phyloP scores from a whole-genome alignment of 257 asterid genomes.

The Solanum chaucha region DNA sequence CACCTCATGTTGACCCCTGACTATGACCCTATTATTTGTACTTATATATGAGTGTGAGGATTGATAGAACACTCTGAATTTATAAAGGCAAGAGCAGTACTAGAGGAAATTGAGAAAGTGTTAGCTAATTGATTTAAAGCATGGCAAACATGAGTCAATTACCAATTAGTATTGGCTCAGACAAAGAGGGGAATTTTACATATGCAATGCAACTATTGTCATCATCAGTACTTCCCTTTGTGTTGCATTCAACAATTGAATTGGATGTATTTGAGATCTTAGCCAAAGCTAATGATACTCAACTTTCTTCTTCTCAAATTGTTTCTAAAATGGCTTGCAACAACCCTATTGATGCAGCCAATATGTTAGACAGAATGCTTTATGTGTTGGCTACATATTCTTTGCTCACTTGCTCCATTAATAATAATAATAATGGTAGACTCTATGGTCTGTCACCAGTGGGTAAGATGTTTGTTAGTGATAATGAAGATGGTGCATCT shows the following conservation, averaged over 20 bases:
- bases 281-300: constrained; percentile 2
- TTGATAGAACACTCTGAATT: too few species aligned
- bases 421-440: too few species aligned
- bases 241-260: constrained; percentile 13
- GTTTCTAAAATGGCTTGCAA: constrained; percentile 5
- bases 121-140: too few species aligned
- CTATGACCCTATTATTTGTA: too few species aligned
- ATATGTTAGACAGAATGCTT: constrained; percentile 26
- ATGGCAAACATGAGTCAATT: too few species aligned
- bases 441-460: too few species aligned
- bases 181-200: constrained; percentile 1
- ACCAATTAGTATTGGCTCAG: neutral
- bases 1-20: too few species aligned
- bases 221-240: constrained; percentile 9
- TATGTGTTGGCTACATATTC: neutral
- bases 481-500: too few species aligned
- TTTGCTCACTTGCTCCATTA: neutral
- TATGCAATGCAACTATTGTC: constrained; percentile 11
- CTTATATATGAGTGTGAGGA: too few species aligned
- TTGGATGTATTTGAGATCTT: constrained; percentile 24
- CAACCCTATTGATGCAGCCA: constrained; percentile 1
- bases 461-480: too few species aligned
- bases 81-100: too few species aligned
- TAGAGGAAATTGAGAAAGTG: too few species aligned
- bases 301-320: constrained; percentile 19